phyloP scores from a whole-genome alignment of 2,329 filamentous ascomycete genomes.

The Phaeophleospora eucalypticola region DNA sequence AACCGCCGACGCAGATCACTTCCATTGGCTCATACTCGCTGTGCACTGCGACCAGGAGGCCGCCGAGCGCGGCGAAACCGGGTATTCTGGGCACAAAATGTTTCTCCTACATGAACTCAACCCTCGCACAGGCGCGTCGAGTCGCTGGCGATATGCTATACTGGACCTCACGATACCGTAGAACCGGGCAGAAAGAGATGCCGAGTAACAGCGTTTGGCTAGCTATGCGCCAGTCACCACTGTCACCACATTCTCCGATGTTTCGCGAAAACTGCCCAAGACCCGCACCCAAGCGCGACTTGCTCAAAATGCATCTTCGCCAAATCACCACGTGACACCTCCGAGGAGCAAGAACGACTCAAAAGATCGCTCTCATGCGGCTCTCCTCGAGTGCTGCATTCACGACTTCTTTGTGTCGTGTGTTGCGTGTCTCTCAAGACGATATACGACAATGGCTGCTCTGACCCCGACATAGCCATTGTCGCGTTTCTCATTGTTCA shows the following conservation, averaged over 20 bases:
- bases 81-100: conserved; percentile 8
- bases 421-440: conserved; percentile 10
- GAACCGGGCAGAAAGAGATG: conserved; percentile 3
- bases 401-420: conserved; percentile 12
- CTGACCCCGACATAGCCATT: conserved; percentile 17
- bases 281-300: conserved; percentile 13
- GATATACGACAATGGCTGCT: conserved; percentile 12
- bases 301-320: conserved; percentile 7
- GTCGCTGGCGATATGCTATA: conserved; percentile 14
- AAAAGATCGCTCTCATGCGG: background rate
- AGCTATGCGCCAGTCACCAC: conserved; percentile 13
- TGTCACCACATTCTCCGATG: conserved; percentile 2
- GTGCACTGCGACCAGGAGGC: conserved; percentile 2
- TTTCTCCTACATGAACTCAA: conserved; percentile 12
- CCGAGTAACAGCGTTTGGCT: conserved; percentile 10
- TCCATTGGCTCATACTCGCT: conserved; percentile 14
- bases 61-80: conserved; percentile 3
- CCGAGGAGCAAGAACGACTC: background rate
- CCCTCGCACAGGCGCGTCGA: conserved; percentile 21
- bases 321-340: conserved; percentile 10
- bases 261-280: conserved; percentile 15
- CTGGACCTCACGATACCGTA: conserved; percentile 12
- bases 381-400: background rate
- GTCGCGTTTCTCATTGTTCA: conserved; percentile 16
- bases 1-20: conserved; percentile 12